phyloP scores from a whole-genome alignment of 78 protist genomes.

The Tieghemostelium lacteum region DNA sequence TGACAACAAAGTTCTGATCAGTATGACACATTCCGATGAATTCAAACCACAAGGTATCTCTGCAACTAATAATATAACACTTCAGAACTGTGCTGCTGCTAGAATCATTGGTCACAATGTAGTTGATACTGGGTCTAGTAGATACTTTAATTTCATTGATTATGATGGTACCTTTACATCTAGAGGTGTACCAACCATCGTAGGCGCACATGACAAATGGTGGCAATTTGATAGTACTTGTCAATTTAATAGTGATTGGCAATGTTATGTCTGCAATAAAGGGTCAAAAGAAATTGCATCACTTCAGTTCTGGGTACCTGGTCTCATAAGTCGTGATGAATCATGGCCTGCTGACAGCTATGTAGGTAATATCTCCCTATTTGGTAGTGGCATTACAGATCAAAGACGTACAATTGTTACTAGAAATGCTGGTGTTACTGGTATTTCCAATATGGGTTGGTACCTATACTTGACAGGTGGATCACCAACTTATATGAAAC shows the following conservation, averaged over 20 bases:
- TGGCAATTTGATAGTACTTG: slow-evolving; percentile 26
- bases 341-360: neutral
- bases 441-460: slow-evolving; percentile 41
- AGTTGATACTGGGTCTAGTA: slow-evolving; percentile 11
- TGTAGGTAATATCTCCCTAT: slow-evolving; percentile 32
- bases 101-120: slow-evolving; percentile 17
- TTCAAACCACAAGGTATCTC: slow-evolving; percentile 80
- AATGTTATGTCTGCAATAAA: slow-evolving; percentile 7
- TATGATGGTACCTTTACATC: slow-evolving; percentile 49
- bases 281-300: slow-evolving; percentile 11
- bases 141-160: slow-evolving; percentile 68
- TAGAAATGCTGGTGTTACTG: slow-evolving; percentile 27
- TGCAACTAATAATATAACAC: slow-evolving; percentile 2
- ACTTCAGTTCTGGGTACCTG: slow-evolving; percentile 20
- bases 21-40: slow-evolving; percentile 72
- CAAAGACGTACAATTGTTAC: slow-evolving; percentile 19
- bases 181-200: neutral
- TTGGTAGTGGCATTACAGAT: slow-evolving; percentile 64
- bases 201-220: slow-evolving; percentile 27
- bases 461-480: slow-evolving; percentile 14
- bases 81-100: neutral
- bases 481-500: slow-evolving; percentile 24
- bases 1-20: slow-evolving; percentile 19
- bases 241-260: slow-evolving; percentile 6
- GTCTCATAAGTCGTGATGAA: slow-evolving; percentile 21